Percentiles rank a stretch among this genome's conserved stretches.
Conservation (phyloP, 2,329 filamentous ascomycete species). For the Neofusicoccum kwambonambiense region DNA sequence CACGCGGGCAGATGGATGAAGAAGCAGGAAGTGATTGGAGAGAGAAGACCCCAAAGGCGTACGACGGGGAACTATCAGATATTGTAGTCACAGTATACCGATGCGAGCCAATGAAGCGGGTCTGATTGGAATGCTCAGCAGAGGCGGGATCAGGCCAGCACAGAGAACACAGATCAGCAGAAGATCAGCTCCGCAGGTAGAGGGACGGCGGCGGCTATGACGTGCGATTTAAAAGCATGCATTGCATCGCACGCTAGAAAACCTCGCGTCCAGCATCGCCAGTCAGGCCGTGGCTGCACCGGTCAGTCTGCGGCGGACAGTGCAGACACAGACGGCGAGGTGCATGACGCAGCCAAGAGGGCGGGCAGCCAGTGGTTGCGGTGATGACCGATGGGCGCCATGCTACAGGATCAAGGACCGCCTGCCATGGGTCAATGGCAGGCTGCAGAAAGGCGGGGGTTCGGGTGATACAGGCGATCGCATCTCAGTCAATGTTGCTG, state of each 20-base stretch:
- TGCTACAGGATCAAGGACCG: neutral
- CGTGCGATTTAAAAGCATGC: neutral
- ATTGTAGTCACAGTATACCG: neutral
- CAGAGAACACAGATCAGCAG: neutral
- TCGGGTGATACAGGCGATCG: too few relatives aligned
- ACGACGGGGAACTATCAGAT: neutral
- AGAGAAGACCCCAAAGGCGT: neutral
- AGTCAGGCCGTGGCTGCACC: neutral
- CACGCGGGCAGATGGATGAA: neutral
- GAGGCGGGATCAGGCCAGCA: neutral
- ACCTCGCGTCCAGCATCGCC: neutral
- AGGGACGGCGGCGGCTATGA: neutral
- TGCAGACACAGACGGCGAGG: neutral
- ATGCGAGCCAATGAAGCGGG: conserved; percentile 14
- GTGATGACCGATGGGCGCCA: neutral
- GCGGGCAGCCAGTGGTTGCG: neutral
- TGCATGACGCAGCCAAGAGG: neutral
- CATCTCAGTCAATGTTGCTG: too few relatives aligned
- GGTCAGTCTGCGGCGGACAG: neutral
- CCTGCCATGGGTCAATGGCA: neutral
- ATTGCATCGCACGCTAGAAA: neutral
- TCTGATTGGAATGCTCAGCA: neutral
- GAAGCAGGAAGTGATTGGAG: neutral
- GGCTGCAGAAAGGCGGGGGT: too few relatives aligned
- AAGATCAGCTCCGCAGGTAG: too few relatives aligned